Evolutionary conservation across 2,329 filamentous ascomycete genomes (phyloP), one percentile per base, ranked within the genome.

Genomic region (Fusarium nygamai): DNA sequence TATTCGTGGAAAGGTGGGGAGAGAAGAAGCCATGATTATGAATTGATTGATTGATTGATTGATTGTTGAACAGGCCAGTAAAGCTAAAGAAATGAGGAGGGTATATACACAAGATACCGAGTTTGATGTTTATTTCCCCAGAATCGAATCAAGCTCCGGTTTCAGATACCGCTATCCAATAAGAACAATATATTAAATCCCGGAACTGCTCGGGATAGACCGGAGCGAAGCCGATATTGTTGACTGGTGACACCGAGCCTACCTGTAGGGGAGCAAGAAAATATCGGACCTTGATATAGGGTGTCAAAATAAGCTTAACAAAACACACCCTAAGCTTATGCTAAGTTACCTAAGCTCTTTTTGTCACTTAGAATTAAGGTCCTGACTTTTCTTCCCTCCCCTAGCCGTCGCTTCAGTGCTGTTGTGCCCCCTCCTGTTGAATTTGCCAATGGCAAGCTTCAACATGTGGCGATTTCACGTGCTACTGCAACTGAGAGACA

Each of bases 1-100:
- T 54, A 92, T 80, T 68, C 91, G 87, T 19, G 92, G 92, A 77
- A 93, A 85, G 7, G 86, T 78, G 5, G 92, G 92, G 29, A 94
- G 86, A 71, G 88, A 87, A 34, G 90, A 86, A 17, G 90, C 85
- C 91, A 92, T 92, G 54, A 51, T 75, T 59, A 50, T n/a, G 48
- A 27, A 39, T 43, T n/a, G n/a, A n/a, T n/a, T 56, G 46, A 53
- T 38, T 19, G 41, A 53, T 38, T 17, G 41, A 29, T 33, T 19
- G 36, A 19, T 57, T 19, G 38, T 24, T 66, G 48, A 51, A 57
- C 48, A 19, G 19, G 31, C 39, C 34, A 64, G 29, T 60, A 66
- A 69, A 63, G 50, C 57, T 66, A 64, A 59, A 27, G 64, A 36
- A 34, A 41, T 66, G 19, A 59, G 38, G 34, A 48, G 51, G 33